These are phyloP conservation scores for Yamadazyma oceani DNA, from an alignment of 1,139 yeast species.

Conservation along the genomic window DNA sequence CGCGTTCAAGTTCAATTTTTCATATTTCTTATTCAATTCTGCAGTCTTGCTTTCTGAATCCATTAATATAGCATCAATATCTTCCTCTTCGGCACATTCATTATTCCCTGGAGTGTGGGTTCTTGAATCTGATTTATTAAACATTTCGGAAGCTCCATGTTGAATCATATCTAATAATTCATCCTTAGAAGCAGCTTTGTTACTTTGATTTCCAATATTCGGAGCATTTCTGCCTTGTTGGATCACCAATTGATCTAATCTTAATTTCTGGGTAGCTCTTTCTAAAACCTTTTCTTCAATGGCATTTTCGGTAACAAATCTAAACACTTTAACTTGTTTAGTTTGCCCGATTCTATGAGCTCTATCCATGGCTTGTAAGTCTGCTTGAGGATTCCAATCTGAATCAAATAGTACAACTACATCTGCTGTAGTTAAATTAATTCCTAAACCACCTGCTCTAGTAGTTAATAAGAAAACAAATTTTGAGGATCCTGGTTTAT, in stretches of 20 bases:
- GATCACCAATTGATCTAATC: constrained; percentile 77
- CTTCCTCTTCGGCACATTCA: constrained; percentile 20
- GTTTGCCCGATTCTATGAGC: constrained; percentile 88
- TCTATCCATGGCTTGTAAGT: constrained; percentile 85
- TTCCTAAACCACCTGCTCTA: constrained; percentile 87
- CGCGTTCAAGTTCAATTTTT: constrained; percentile 70
- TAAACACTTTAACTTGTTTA: constrained; percentile 73
- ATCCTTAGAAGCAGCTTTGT: constrained; percentile 57
- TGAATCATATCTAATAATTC: constrained; percentile 80
- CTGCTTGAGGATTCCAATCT: constrained; percentile 89
- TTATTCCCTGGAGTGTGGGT: constrained; percentile 41
- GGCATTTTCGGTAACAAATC: constrained; percentile 78
- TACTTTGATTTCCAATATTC: constrained; percentile 37
- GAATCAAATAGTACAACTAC: constrained; percentile 72
- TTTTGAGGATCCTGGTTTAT: constrained; percentile 66
- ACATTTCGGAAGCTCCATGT: constrained; percentile 71
- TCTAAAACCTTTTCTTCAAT: constrained; percentile 80
- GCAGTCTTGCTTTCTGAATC: constrained; percentile 65
- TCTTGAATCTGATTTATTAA: constrained; percentile 24
- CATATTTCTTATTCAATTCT: constrained; percentile 62
- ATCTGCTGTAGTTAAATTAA: constrained; percentile 75
- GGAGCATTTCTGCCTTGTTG: constrained; percentile 65
- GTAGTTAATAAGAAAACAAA: constrained; percentile 74
- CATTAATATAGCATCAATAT: constrained; percentile 59
- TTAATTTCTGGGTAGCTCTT: constrained; percentile 74